These are phyloP conservation scores for Periglandula ipomoeae DNA, from an alignment of 2,329 filamentous ascomycete genomes.

Conservation along the genomic window DNA sequence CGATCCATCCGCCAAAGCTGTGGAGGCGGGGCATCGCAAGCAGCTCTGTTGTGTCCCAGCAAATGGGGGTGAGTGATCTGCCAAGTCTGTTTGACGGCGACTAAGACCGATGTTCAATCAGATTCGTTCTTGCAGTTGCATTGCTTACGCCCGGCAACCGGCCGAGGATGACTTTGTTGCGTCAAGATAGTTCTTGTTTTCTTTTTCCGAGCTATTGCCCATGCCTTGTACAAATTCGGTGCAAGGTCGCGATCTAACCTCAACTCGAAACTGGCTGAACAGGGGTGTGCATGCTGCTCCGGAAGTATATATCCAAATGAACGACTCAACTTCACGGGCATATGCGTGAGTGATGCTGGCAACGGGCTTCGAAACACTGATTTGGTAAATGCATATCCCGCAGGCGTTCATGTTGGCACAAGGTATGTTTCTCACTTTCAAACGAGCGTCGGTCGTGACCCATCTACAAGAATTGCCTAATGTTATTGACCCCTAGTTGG, in stretches of 20 bases:
- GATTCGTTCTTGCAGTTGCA: too few species aligned
- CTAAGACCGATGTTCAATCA: too few species aligned
- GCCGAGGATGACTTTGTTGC: too few species aligned
- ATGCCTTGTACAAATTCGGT: too few species aligned
- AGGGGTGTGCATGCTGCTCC: constrained; percentile 51
- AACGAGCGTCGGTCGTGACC: neutral
- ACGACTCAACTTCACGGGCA: constrained; percentile 32
- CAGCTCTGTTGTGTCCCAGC: neutral
- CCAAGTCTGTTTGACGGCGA: too few species aligned
- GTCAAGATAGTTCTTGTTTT: too few species aligned
- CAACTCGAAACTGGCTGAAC: too few species aligned
- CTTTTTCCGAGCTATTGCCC: too few species aligned
- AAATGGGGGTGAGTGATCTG: too few species aligned
- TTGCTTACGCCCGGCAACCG: too few species aligned
- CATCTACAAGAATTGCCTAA: too few species aligned
- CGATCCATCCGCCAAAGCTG: neutral
- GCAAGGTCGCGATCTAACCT: too few species aligned
- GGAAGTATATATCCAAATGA: constrained; percentile 33
- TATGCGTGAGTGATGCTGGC: constrained; percentile 36
- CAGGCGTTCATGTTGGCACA: constrained; percentile 31
- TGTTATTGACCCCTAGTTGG: constrained; percentile 39
- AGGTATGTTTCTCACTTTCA: constrained; percentile 15
- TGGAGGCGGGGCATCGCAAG: neutral
- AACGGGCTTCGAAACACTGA: constrained; percentile 34
- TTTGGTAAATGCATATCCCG: constrained; percentile 32